Evolutionary conservation across 352 stramenopile genomes (phyloP).

Genomic region (Phytopythium chamaehyphon): DNA sequence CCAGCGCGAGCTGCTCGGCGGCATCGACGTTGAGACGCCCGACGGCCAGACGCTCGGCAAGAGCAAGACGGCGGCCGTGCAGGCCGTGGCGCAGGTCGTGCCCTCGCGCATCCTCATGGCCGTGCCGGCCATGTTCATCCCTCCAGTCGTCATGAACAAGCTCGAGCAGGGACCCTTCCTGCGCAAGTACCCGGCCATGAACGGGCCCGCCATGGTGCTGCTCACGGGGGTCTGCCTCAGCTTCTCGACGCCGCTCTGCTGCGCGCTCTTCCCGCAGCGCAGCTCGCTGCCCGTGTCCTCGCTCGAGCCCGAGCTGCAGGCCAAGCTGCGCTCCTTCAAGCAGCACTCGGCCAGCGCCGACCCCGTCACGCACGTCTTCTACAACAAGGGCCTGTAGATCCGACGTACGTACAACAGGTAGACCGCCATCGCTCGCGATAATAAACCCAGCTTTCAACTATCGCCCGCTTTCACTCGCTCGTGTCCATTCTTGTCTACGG

Average conservation of each 20-base stretch:
- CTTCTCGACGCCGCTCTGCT: conserved; percentile 78
- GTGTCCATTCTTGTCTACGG: not conserved
- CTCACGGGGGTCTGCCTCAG: conserved; percentile 68
- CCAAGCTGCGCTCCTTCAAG: conserved; percentile 38
- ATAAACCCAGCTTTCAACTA: not conserved
- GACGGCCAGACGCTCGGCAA: conserved; percentile 61
- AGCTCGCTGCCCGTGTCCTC: conserved; percentile 49
- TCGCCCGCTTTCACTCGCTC: not conserved
- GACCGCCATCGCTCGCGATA: not conserved
- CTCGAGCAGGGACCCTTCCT: conserved; percentile 62
- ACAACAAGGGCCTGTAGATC: conserved; percentile 70
- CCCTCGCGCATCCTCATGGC: conserved; percentile 85
- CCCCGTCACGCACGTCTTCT: conserved; percentile 57
- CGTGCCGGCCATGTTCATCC: conserved; percentile 81
- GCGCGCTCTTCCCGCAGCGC: conserved; percentile 79
- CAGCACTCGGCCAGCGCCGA: conserved; percentile 26
- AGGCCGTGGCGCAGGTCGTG: conserved; percentile 80
- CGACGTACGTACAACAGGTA: too few relatives aligned
- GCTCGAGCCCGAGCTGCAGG: conserved; percentile 69
- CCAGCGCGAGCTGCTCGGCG: conserved; percentile 79
- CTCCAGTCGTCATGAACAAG: conserved; percentile 80
- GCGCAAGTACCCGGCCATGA: conserved; percentile 59
- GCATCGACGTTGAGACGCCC: conserved; percentile 74
- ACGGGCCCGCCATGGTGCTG: conserved; percentile 61
- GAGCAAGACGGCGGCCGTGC: conserved; percentile 65